These are phyloP conservation scores for Phytopythium montanum DNA, from an alignment of 352 stramenopile species.

Conservation along the genomic window DNA sequence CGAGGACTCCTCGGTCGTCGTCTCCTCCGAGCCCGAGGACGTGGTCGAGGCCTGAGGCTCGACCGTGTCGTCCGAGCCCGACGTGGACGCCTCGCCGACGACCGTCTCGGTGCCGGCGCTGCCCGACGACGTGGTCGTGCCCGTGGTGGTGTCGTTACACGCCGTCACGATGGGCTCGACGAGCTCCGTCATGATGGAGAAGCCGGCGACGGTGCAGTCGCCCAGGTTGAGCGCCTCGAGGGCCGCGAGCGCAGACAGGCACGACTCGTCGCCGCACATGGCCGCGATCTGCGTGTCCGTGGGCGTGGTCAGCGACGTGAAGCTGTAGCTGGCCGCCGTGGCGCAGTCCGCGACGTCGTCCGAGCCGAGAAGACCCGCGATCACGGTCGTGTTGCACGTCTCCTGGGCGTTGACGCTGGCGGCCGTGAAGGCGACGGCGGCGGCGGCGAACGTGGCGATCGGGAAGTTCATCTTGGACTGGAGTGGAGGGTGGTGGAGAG, in stretches of 20 bases:
- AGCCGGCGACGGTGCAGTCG: slow-evolving; percentile 24
- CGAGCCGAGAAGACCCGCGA: slow-evolving; percentile 24
- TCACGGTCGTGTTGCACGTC: slow-evolving; percentile 19
- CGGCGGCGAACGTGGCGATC: slow-evolving; percentile 5
- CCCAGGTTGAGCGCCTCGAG: slow-evolving; percentile 22
- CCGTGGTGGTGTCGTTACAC: slow-evolving; percentile 14
- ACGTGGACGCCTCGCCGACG: neutral
- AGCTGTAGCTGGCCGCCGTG: slow-evolving; percentile 26
- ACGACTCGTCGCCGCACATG: slow-evolving; percentile 31
- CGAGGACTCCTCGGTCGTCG: neutral
- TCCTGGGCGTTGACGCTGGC: slow-evolving; percentile 6
- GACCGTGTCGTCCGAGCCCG: slow-evolving; percentile 4
- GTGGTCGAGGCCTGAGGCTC: neutral
- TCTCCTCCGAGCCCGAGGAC: slow-evolving; percentile 3
- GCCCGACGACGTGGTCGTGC: slow-evolving; percentile 5
- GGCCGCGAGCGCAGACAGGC: slow-evolving; percentile 16
- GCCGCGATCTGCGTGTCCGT: slow-evolving; percentile 20
- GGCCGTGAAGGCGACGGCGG: neutral
- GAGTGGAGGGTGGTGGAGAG: neutral
- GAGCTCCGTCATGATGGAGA: slow-evolving; percentile 22
- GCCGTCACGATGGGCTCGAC: slow-evolving; percentile 17
- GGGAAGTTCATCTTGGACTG: slow-evolving; percentile 6
- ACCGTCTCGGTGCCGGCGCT: slow-evolving; percentile 9
- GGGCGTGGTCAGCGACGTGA: slow-evolving; percentile 19
- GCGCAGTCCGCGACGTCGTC: slow-evolving; percentile 24